These are phyloP conservation scores for Phaeomoniella chlamydospora DNA, from an alignment of 2,329 filamentous ascomycete species.

Conservation along the genomic window DNA sequence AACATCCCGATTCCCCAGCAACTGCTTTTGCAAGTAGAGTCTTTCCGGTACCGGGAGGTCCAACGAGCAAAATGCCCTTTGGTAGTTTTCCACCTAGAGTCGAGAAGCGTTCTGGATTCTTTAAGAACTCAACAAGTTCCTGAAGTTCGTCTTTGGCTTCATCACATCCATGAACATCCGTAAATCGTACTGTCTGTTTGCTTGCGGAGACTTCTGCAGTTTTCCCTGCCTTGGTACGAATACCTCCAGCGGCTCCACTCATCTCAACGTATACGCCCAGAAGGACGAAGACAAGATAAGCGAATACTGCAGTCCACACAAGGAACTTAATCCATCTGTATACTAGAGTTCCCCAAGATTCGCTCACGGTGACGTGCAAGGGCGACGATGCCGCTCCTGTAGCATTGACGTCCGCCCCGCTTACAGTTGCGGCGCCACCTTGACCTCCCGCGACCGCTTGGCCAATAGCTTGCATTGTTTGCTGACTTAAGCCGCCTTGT, in stretches of 20 bases:
- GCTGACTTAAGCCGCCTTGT: constrained; percentile 32
- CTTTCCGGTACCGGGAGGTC: constrained; percentile 94
- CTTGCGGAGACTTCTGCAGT: constrained; percentile 83
- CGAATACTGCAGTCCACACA: constrained; percentile 60
- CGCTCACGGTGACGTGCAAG: constrained; percentile 92
- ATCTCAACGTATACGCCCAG: constrained; percentile 74
- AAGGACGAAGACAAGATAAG: constrained; percentile 65
- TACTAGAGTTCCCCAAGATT: constrained; percentile 61
- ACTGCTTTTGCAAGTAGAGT: constrained; percentile 90
- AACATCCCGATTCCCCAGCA: constrained; percentile 89
- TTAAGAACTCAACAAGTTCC: constrained; percentile 90
- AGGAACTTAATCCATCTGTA: constrained; percentile 91
- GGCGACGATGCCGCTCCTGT: constrained; percentile 67
- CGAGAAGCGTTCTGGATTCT: constrained; percentile 84
- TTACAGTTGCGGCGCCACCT: constrained; percentile 40
- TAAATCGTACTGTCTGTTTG: constrained; percentile 80
- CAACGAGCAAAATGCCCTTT: constrained; percentile 89
- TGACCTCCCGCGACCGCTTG: constrained; percentile 66
- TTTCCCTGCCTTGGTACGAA: constrained; percentile 46
- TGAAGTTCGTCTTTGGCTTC: constrained; percentile 97
- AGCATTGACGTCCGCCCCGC: constrained; percentile 32
- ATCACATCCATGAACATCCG: constrained; percentile 90
- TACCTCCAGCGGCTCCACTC: constrained; percentile 61
- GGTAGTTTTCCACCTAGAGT: constrained; percentile 91
- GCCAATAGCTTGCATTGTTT: constrained; percentile 62